phyloP scores from a whole-genome alignment of 2,329 filamentous ascomycete species.

The Juglanconis sp. region DNA sequence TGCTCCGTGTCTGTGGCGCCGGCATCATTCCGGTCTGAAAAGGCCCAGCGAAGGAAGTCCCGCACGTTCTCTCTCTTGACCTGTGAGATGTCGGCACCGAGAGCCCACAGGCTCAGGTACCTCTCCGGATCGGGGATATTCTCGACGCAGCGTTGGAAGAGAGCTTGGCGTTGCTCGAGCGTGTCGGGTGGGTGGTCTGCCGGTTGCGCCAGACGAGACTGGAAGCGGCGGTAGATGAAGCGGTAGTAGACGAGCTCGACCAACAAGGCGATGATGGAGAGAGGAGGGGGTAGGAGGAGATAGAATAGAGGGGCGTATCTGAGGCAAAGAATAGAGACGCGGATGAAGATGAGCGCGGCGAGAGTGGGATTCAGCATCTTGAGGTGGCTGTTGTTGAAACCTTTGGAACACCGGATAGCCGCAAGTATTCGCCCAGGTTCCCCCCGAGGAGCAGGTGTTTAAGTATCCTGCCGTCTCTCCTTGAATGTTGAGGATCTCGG shows the following conservation, averaged over 20 bases:
- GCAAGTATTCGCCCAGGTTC: too few species aligned
- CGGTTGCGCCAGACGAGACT: conserved; percentile 32
- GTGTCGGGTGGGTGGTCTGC: conserved; percentile 42
- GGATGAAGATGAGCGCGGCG: conserved; percentile 42
- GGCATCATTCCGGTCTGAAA: conserved; percentile 22
- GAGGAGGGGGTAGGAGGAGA: conserved; percentile 11
- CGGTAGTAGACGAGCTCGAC: conserved; percentile 42
- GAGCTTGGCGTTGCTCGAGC: conserved; percentile 44
- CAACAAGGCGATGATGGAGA: conserved; percentile 29
- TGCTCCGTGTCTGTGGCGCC: conserved; percentile 31
- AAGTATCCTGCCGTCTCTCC: too few species aligned
- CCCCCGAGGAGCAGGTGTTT: too few species aligned
- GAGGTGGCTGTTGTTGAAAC: background rate
- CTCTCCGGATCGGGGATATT: conserved; percentile 52
- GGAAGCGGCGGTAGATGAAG: conserved; percentile 41
- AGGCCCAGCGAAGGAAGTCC: background rate
- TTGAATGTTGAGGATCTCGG: too few species aligned
- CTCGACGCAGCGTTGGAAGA: conserved; percentile 56
- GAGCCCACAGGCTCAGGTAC: conserved; percentile 65
- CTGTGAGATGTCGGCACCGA: conserved; percentile 53
- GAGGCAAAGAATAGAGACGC: conserved; percentile 36
- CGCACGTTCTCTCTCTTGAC: conserved; percentile 63
- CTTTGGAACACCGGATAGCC: too few species aligned
- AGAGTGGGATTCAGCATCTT: conserved; percentile 14
- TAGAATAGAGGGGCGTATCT: conserved; percentile 8